phyloP scores from a whole-genome alignment of 805 yeast genomes.

The Kodamaea kaohsiungensis region DNA sequence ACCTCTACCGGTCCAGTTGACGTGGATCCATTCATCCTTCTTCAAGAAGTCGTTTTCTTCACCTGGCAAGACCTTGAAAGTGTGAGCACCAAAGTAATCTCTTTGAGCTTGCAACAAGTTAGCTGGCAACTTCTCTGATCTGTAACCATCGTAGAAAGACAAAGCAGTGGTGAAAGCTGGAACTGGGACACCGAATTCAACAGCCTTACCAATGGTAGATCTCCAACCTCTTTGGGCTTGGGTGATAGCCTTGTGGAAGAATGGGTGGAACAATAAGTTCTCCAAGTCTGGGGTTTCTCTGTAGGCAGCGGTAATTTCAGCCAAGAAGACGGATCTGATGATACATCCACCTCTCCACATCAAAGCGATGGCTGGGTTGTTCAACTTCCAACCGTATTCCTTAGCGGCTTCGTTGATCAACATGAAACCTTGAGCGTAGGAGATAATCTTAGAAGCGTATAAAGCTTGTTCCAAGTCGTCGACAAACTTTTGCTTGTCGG shows the following conservation, averaged over 20 bases:
- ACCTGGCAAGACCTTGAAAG: constrained; percentile 94
- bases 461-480: constrained; percentile 97
- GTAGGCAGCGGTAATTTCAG: constrained; percentile 95
- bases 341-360: constrained; percentile 99
- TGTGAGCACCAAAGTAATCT: constrained; percentile 99
- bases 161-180: constrained; percentile 98
- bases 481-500: constrained; percentile 80
- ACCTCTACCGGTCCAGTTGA: constrained; percentile 99
- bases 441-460: constrained; percentile 97
- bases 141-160: constrained; percentile 98
- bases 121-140: constrained; percentile 94
- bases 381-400: constrained; percentile 95
- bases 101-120: constrained; percentile 99
- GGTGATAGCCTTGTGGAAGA: constrained; percentile 87
- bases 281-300: constrained; percentile 90
- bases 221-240: constrained; percentile 98
- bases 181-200: constrained; percentile 88
- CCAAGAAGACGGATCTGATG: constrained; percentile 97
- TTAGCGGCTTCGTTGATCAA: constrained; percentile 96
- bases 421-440: constrained; percentile 99
- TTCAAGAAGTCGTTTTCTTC: constrained; percentile 74
- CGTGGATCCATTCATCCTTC: constrained; percentile 81
- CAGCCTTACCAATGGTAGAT: constrained; percentile 74
- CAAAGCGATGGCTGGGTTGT: constrained; percentile 97
- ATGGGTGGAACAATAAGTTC: constrained; percentile 92